phyloP scores from a whole-genome alignment of 1,139 yeast species.

The Kodamaea ohmeri region DNA sequence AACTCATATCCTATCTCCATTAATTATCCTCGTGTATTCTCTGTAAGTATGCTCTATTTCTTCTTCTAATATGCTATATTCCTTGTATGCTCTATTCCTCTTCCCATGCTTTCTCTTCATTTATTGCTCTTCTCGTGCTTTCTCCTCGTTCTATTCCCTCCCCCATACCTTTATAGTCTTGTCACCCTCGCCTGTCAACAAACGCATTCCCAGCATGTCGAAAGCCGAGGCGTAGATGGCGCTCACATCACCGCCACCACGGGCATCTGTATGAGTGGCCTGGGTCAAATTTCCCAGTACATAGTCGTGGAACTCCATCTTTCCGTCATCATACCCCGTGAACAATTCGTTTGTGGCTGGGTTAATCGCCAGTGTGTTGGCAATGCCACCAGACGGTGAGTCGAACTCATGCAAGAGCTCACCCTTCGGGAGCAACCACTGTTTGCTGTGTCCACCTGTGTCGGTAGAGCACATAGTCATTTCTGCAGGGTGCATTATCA shows the following conservation, averaged over 20 bases:
- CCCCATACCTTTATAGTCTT: constrained; percentile 87
- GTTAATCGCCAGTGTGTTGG: constrained; percentile 69
- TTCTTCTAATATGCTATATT: too few species aligned
- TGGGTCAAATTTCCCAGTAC: constrained; percentile 64
- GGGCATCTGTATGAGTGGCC: constrained; percentile 46
- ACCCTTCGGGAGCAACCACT: constrained; percentile 84
- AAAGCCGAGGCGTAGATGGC: constrained; percentile 73
- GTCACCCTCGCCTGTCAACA: constrained; percentile 87
- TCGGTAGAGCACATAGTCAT: constrained; percentile 73
- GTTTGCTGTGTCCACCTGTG: constrained; percentile 74
- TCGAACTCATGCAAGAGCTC: constrained; percentile 50
- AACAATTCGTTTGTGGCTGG: constrained; percentile 63
- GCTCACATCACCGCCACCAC: constrained; percentile 68
- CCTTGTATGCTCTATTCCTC: too few species aligned
- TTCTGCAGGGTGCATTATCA: constrained; percentile 68
- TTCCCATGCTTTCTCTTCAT: too few species aligned
- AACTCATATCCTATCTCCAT: too few species aligned
- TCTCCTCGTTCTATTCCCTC: constrained; percentile 23
- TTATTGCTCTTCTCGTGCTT: too few species aligned
- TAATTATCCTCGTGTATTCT: too few species aligned
- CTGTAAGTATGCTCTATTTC: too few species aligned
- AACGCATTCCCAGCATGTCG: constrained; percentile 75
- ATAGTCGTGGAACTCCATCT: constrained; percentile 77
- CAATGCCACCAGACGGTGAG: constrained; percentile 43
- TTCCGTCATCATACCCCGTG: constrained; percentile 84